Evolutionary conservation across 495 filamentous ascomycete genomes (phyloP), one percentile per base, ranked within the genome.

Genomic region (Halenospora varia): DNA sequence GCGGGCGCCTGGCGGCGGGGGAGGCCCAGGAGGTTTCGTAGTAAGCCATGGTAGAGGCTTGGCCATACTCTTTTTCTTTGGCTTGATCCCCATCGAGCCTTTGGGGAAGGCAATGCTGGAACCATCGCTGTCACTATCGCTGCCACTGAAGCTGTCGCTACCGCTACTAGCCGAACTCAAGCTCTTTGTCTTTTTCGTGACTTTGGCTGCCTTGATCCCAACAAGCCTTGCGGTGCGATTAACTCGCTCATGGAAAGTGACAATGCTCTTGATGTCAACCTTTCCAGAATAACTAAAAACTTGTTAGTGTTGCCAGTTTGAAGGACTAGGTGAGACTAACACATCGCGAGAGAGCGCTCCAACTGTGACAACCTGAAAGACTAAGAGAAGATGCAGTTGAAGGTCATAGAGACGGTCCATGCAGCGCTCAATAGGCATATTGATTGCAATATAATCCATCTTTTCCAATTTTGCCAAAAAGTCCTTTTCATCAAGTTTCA

Each of bases 361-460:
- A 8, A 60, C 53, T 13, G 52, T 64, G 18, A 64, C 44, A 25
- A 60, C 57, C 23, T 60, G 52, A 23, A 50, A 57, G 11, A 64
- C 50, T 2, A 64, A 25, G 18, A 64, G 57, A 9, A 60, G 44
- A 55, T 57, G 57, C 10, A 60, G 48, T 35, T 57, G 57, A n/a
- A 64, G 17, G 15, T 64, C 49, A 29, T 57, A 51, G n/a, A 64
- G 46, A n/a, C 52, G 25, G 15, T 50, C 57, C 41, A 54, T 53
- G 19, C 29, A 19, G 3, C 40, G 25, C 8, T 48, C 51, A 10
- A 60, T 50, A 3, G 47, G 26, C 17, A 29, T 15, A 3, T n/a
- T 51, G 1, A 26, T 25, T 15, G 13, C 8, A 35, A 3, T 47
- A 53, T 52, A 57, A 26, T 54, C 47, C 3, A 25, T 29, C 39